Evolutionary conservation across 169 alveolate species (phyloP).

Genomic region (Eimeria acervulina): DNA sequence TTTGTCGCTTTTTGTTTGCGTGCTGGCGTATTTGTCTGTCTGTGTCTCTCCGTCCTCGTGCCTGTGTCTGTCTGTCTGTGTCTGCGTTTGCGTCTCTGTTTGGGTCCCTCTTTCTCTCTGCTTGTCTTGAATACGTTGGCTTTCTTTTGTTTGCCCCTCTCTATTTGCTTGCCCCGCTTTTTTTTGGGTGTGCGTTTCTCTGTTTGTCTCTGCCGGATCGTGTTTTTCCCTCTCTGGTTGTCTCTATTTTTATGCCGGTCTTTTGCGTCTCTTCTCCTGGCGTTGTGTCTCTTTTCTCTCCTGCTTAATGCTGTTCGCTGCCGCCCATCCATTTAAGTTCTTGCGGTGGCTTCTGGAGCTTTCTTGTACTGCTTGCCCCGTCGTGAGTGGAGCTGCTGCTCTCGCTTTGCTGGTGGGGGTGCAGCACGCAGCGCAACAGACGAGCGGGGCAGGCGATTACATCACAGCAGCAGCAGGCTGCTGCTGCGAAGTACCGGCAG

Average conservation of each 20-base stretch:
- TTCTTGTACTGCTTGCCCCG: not conserved
- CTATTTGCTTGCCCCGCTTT: not conserved
- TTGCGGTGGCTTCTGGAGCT: not conserved
- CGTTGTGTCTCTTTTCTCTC: not conserved
- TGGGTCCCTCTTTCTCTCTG: not conserved
- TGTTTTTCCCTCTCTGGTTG: not conserved
- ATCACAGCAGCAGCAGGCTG: not conserved
- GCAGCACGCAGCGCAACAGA: not conserved
- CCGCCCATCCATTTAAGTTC: not conserved
- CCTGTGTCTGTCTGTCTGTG: not conserved
- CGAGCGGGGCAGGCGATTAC: not conserved
- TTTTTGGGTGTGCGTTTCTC: not conserved
- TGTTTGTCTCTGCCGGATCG: not conserved
- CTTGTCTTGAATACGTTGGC: too few relatives aligned
- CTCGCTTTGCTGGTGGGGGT: not conserved
- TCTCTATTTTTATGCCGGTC: not conserved
- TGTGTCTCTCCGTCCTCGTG: not conserved
- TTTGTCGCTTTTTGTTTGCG: too few relatives aligned
- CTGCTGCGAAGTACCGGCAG: not conserved
- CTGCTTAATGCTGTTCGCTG: not conserved
- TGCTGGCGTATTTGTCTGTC: not conserved
- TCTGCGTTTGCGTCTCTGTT: not conserved
- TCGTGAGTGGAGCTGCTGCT: not conserved
- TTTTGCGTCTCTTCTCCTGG: not conserved
- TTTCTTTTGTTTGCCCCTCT: not conserved